phyloP scores from a whole-genome alignment of 106 monocot species.

The Vanilla planifolia region DNA sequence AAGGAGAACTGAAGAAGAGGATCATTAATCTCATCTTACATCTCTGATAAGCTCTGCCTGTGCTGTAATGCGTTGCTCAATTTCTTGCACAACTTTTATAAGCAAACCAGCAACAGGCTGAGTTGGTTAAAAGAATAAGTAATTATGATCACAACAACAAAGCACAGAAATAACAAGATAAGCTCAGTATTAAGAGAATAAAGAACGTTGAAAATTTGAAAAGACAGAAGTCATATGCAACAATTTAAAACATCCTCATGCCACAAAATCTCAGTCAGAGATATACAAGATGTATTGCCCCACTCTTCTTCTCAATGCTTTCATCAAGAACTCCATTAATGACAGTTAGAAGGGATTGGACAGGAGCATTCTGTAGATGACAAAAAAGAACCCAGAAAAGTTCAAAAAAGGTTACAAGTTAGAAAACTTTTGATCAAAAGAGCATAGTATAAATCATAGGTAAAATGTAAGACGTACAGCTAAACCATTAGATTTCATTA shows the following conservation, averaged over 20 bases:
- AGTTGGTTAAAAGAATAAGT: neutral
- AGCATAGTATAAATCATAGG: neutral
- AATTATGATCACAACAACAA: neutral
- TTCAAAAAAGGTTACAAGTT: neutral
- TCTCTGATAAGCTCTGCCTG: constrained; percentile 92
- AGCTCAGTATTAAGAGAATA: neutral
- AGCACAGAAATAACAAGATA: neutral
- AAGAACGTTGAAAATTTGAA: constrained; percentile 1
- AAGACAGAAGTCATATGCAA: neutral
- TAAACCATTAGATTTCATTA: constrained; percentile 79
- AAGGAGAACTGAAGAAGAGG: neutral
- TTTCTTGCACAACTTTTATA: constrained; percentile 84
- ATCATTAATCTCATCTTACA: constrained; percentile 35
- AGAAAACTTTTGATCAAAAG: neutral
- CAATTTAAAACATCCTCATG: neutral
- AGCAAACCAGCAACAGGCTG: constrained; percentile 73
- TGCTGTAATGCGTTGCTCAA: constrained; percentile 76
- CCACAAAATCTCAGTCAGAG: constrained; percentile 8
- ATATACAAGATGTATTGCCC: constrained; percentile 92
- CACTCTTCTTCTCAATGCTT: constrained; percentile 83
- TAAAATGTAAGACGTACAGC: constrained; percentile 45
- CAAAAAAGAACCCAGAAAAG: neutral
- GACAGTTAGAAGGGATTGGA: constrained; percentile 67
- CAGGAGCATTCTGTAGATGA: constrained; percentile 67
- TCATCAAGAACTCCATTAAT: constrained; percentile 83